Evolutionary conservation across 768 basidiomycete genomes (phyloP).

Genomic region (Suillus cothurnatus): DNA sequence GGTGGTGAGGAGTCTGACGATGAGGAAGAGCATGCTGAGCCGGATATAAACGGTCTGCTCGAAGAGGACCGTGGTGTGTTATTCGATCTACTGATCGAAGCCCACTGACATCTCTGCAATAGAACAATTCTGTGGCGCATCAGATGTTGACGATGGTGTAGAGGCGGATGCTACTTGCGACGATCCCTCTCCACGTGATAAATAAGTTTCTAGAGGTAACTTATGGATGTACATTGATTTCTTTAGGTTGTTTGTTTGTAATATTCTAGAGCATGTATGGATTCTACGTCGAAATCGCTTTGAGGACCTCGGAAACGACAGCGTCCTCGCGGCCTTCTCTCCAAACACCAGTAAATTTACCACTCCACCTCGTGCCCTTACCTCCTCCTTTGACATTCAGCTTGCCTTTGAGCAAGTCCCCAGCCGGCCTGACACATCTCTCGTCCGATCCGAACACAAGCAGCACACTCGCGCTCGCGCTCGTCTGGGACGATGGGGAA

Average conservation of each 20-base stretch:
- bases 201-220: conserved; percentile 10
- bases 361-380: conserved; percentile 76
- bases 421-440: conserved; percentile 56
- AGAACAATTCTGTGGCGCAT: background rate
- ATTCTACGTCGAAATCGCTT: conserved; percentile 14
- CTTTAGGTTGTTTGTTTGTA: conserved; percentile 7
- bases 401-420: conserved; percentile 57
- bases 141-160: background rate
- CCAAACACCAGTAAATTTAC: conserved; percentile 58
- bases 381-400: conserved; percentile 77
- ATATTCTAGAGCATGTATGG: conserved; percentile 4
- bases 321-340: conserved; percentile 24
- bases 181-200: background rate
- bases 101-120: background rate
- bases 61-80: conserved; percentile 16
- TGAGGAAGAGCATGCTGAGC: conserved; percentile 31
- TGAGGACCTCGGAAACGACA: conserved; percentile 21
- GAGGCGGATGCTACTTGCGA: background rate
- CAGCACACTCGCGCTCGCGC: conserved; percentile 52
- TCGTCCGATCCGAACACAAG: conserved; percentile 65
- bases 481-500: conserved; percentile 57
- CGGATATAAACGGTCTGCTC: conserved; percentile 21
- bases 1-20: conserved; percentile 40
- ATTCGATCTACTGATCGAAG: background rate
- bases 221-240: conserved; percentile 6